A percentile compares a stretch with the other conserved stretches of the same genome.
phyloP scores from a whole-genome alignment of 2,329 filamentous ascomycete species.

The Torrubiella hemipterigena region DNA sequence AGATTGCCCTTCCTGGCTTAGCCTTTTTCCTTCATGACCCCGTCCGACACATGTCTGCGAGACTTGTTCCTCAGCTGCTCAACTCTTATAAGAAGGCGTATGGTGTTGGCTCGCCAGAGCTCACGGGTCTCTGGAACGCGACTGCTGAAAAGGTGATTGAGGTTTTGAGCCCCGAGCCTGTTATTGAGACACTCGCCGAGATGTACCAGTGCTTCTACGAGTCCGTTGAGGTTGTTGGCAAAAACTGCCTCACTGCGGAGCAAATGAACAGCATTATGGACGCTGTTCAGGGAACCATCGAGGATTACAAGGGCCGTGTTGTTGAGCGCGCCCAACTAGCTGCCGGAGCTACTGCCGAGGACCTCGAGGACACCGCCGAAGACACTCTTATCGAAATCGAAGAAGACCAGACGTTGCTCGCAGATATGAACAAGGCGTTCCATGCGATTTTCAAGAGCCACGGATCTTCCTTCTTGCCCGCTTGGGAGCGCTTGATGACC shows the following conservation, averaged over 20 bases:
- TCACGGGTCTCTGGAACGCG: slow-evolving; percentile 70
- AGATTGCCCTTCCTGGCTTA: slow-evolving; percentile 84
- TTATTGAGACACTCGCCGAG: slow-evolving; percentile 90
- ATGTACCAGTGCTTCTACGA: slow-evolving; percentile 99
- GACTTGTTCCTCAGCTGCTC: slow-evolving; percentile 84
- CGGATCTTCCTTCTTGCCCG: slow-evolving; percentile 66
- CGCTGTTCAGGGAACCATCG: slow-evolving; percentile 70
- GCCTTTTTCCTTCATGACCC: slow-evolving; percentile 99
- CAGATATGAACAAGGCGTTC: slow-evolving; percentile 99
- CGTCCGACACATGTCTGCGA: slow-evolving; percentile 86
- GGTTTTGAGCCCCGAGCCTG: slow-evolving; percentile 84
- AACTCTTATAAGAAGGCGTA: slow-evolving; percentile 91
- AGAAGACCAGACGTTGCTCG: slow-evolving; percentile 90
- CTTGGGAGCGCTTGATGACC: slow-evolving; percentile 75
- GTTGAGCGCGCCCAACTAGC: slow-evolving; percentile 73
- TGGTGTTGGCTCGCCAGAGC: slow-evolving; percentile 65
- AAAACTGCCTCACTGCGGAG: slow-evolving; percentile 62
- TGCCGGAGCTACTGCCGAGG: slow-evolving; percentile 60
- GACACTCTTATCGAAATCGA: slow-evolving; percentile 86
- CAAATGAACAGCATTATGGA: slow-evolving; percentile 86
- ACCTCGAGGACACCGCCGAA: slow-evolving; percentile 81
- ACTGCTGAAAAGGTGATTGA: slow-evolving; percentile 88
- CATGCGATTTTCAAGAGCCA: slow-evolving; percentile 99
- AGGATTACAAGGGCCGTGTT: slow-evolving; percentile 87
- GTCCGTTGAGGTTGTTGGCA: slow-evolving; percentile 86